Conservation (phyloP, 2,329 filamentous ascomycete species). For the Sclerotiophoma versabilis region DNA sequence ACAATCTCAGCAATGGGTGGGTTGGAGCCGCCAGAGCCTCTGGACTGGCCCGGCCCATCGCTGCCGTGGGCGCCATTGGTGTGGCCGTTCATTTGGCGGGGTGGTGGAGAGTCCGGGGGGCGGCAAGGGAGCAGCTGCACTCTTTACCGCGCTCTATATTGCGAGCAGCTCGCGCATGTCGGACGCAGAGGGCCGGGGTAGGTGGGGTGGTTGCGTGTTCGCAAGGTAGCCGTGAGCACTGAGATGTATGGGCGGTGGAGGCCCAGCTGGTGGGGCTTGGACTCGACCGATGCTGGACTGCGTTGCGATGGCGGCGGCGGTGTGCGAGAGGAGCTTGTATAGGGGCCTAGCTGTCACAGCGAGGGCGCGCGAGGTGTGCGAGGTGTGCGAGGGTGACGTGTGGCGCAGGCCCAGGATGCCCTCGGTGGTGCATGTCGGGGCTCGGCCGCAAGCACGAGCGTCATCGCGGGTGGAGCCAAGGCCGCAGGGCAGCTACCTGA, state of each 20-base stretch:
- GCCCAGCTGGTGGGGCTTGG: conserved; percentile 5
- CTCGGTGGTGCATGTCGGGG: conserved; percentile 9
- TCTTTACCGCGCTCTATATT: conserved; percentile 45
- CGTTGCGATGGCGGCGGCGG: background rate
- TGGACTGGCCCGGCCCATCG: conserved; percentile 32
- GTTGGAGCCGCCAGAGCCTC: conserved; percentile 30
- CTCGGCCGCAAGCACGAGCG: conserved; percentile 5
- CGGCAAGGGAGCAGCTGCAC: conserved; percentile 49
- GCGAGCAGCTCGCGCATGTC: conserved; percentile 35
- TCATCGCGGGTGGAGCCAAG: background rate
- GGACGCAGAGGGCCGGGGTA: conserved; percentile 7
- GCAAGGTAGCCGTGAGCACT: conserved; percentile 5
- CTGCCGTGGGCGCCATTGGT: conserved; percentile 33
- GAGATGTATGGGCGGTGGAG: conserved; percentile 8
- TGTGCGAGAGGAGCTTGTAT: background rate
- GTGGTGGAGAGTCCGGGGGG: conserved; percentile 33
- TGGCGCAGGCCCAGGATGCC: conserved; percentile 9
- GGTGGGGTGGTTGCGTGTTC: conserved; percentile 18
- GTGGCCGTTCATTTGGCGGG: conserved; percentile 42
- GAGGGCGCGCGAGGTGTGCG: background rate
- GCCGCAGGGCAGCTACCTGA: conserved; percentile 5
- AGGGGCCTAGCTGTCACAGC: background rate
- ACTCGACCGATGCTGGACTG: background rate
- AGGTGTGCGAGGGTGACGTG: conserved; percentile 1
- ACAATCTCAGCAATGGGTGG: conserved; percentile 55